phyloP scores from a whole-genome alignment of 1,284 basidiomycete species.

The Malassezia obtusa region DNA sequence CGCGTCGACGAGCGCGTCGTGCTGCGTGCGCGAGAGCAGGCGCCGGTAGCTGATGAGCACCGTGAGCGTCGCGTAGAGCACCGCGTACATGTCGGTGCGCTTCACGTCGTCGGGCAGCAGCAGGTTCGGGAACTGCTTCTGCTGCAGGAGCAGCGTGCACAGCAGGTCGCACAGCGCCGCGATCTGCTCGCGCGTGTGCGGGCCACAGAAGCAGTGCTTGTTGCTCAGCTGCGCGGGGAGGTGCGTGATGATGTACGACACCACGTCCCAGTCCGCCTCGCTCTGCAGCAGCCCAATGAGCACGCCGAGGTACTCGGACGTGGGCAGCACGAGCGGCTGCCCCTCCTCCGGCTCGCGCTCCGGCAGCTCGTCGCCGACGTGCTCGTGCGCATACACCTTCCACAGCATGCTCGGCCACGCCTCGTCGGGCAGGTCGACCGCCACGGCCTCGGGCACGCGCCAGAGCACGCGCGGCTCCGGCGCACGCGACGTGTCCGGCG shows the following conservation, averaged over 20 bases:
- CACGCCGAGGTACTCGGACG: conserved; percentile 66
- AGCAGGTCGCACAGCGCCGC: conserved; percentile 61
- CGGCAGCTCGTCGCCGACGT: conserved; percentile 49
- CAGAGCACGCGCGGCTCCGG: conserved; percentile 54
- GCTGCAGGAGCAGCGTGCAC: conserved; percentile 59
- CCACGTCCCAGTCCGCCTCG: conserved; percentile 83
- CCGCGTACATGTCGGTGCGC: conserved; percentile 68
- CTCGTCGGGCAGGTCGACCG: conserved; percentile 56
- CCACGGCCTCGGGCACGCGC: conserved; percentile 64
- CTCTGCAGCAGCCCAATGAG: conserved; percentile 63
- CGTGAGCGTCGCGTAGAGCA: conserved; percentile 77
- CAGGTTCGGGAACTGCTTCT: conserved; percentile 57
- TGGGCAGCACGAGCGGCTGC: conserved; percentile 54
- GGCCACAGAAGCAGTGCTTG: conserved; percentile 93
- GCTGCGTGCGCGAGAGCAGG: conserved; percentile 62
- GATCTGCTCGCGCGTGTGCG: conserved; percentile 61
- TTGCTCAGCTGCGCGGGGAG: conserved; percentile 84
- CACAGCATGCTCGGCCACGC: conserved; percentile 52
- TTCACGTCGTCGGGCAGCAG: conserved; percentile 54
- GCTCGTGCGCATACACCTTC: conserved; percentile 47
- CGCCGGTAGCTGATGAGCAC: conserved; percentile 79
- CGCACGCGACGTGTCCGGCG: conserved; percentile 48
- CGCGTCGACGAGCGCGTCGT: conserved; percentile 66
- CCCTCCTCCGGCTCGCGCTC: conserved; percentile 8
- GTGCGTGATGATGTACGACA: conserved; percentile 84